These are phyloP conservation scores for Allantophomopsis lycopodina DNA, from an alignment of 2,329 filamentous ascomycete species.

Conservation along the genomic window DNA sequence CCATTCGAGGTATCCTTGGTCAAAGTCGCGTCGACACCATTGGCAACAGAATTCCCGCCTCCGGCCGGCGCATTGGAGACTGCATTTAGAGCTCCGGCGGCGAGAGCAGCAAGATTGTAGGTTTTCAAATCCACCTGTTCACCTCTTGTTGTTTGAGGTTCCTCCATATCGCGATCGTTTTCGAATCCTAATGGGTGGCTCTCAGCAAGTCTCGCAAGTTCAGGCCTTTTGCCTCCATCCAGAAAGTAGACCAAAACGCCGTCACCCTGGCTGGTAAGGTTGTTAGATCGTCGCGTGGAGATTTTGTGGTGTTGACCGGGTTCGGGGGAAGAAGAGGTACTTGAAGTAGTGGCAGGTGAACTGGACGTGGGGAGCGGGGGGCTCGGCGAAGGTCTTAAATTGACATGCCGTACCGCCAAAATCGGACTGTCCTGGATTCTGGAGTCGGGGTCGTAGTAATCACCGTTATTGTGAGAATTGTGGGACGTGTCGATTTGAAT, in stretches of 20 bases:
- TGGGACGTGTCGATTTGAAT: no score
- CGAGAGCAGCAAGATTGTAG: conserved; percentile 1
- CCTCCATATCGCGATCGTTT: conserved; percentile 19
- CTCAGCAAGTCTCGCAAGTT: conserved; percentile 46
- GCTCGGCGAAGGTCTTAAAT: conserved; percentile 34
- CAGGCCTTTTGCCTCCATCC: conserved; percentile 46
- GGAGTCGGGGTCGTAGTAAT: conserved; percentile 32
- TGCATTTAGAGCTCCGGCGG: conserved; percentile 3
- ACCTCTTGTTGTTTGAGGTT: conserved; percentile 6
- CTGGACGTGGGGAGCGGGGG: conserved; percentile 30
- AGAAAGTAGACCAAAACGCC: conserved; percentile 53
- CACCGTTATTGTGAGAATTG: no score
- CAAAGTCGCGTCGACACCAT: no score
- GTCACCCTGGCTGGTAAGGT: conserved; percentile 44
- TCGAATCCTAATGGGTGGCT: conserved; percentile 34
- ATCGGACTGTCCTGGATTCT: conserved; percentile 26
- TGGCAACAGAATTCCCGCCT: no score
- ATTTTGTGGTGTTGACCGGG: conserved; percentile 26
- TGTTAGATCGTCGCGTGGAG: conserved; percentile 36
- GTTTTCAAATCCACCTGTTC: background rate
- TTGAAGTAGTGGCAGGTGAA: conserved; percentile 27
- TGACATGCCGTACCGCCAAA: conserved; percentile 26
- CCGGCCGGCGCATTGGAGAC: no score
- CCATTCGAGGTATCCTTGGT: no score
- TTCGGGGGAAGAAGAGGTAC: conserved; percentile 29